Base-by-base conservation (phyloP, 2,329 filamentous ascomycete species). In the Fusarium sp. region DNA sequence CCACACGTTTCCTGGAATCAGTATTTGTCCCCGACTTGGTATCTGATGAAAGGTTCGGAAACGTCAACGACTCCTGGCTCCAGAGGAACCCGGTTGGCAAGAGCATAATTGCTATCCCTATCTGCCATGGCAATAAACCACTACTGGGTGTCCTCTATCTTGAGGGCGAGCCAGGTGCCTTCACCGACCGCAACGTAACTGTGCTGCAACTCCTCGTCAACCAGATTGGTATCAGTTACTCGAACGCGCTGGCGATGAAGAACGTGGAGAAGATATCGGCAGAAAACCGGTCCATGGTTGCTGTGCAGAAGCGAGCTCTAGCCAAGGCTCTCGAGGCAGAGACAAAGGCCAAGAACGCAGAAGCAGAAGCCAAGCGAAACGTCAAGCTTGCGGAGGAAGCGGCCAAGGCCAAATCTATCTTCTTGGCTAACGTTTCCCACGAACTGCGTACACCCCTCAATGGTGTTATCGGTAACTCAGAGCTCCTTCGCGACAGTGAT, bases 391-490 rank as follows among this genome's bases (percentile, higher is more conserved):
- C 93, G 18, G 92, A 95, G 76, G 92, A 95, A 78, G 92, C 92
- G 13, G 91, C 92, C 23, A 93, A 92, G 79, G 92, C 92, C 41
- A 95, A 95, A 78, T 91, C 90, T 4, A 93, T 94, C 60, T 95
- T 95, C 80, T 82, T 92, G 45, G 90, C 91, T 42, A 92, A 93
- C 68, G 93, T 95, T 70, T 93, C 91, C 4, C 92, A 95, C 79
- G 92, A 95, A 79, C 81, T 95, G 61, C 89, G 91, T 48, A 94
- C 92, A 3, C 93, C 93, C 1, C 89, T 97, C 51, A 94, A 95
- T 61, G 93, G 93, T 30, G 93, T 97, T 11, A 94, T 97, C 74
- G 93, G 93, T 48, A 97, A 97, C 84, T 92, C 91, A 13, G 93
- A 97, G 78, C 86, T 97, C 18, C 81, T 97, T 10, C 85, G 92